phyloP scores from a whole-genome alignment of 139 green algal species.

The Chara braunii region DNA sequence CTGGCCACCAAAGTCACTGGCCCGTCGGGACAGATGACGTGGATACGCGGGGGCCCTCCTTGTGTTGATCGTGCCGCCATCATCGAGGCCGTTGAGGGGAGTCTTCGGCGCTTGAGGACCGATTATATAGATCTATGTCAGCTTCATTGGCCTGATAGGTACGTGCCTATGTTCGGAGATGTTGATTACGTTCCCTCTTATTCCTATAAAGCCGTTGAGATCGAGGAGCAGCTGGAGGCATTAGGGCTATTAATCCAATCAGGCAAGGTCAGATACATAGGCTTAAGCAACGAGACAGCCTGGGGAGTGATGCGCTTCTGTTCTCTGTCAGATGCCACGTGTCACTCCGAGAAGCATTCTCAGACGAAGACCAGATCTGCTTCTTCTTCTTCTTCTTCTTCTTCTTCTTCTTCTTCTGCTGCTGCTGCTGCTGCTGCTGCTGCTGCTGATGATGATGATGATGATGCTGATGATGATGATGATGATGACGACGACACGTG shows the following conservation, averaged over 20 bases:
- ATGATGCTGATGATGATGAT: no score
- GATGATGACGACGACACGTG: no score
- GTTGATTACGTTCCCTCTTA: slow-evolving; percentile 51
- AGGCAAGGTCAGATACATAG: slow-evolving; percentile 74
- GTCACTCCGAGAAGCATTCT: no score
- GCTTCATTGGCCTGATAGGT: slow-evolving; percentile 76
- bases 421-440: not conserved
- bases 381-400: slow-evolving; percentile 1
- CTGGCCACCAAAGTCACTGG: slow-evolving; percentile 67
- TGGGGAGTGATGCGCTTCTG: slow-evolving; percentile 61
- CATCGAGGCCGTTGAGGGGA: slow-evolving; percentile 35
- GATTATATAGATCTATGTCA: slow-evolving; percentile 89
- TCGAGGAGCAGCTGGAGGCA: slow-evolving; percentile 78
- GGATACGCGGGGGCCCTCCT: slow-evolving; percentile 31
- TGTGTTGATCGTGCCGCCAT: slow-evolving; percentile 20
- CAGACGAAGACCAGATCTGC: no score
- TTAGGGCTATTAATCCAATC: slow-evolving; percentile 56
- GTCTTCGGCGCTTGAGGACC: slow-evolving; percentile 58
- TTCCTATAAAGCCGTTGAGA: slow-evolving; percentile 53
- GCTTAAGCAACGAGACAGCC: slow-evolving; percentile 74
- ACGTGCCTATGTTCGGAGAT: slow-evolving; percentile 95
- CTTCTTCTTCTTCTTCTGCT: not conserved
- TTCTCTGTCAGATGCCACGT: slow-evolving; percentile 39
- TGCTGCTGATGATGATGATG: no score
- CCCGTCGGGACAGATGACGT: slow-evolving; percentile 36